Percentiles rank a stretch among this genome's conserved stretches.
These are phyloP conservation scores for Jatropha podagrica DNA, from an alignment of 441 rosid species.

Conservation along the genomic window DNA sequence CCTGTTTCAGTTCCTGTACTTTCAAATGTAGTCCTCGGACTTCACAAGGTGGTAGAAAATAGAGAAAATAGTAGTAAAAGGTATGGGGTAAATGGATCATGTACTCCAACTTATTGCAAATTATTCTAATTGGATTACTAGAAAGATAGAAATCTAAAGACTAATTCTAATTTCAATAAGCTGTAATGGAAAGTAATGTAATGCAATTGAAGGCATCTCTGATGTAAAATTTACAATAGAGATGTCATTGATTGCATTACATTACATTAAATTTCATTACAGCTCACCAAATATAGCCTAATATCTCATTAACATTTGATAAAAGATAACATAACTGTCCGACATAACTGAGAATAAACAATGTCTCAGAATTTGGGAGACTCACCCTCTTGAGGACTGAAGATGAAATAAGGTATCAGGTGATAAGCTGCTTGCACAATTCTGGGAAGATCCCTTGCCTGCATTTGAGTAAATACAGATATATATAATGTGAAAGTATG, in stretches of 20 bases:
- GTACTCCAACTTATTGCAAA: not conserved
- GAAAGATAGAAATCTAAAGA: not conserved
- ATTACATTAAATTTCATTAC: no score
- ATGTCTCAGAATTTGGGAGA: slow-evolving; percentile 13
- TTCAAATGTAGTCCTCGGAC: not conserved
- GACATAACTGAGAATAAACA: not conserved
- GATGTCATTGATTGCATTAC: no score
- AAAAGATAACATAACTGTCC: not conserved
- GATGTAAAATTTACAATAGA: no score
- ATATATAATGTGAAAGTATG: not conserved
- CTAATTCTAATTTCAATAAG: no score
- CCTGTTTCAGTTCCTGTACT: not conserved
- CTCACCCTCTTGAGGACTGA: slow-evolving; percentile 85
- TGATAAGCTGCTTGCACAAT: slow-evolving; percentile 77
- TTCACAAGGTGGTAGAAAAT: not conserved
- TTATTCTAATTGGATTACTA: not conserved
- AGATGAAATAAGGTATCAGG: slow-evolving; percentile 84
- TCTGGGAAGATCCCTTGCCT: slow-evolving; percentile 96
- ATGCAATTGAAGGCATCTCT: no score
- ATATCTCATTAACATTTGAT: no score
- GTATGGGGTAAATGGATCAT: not conserved
- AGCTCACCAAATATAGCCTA: not conserved
- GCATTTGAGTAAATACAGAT: slow-evolving; percentile 27
- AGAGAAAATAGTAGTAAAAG: not conserved
- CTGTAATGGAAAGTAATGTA: no score